A percentile compares a stretch with the other conserved stretches of the same genome.
phyloP scores from a whole-genome alignment of 2,329 filamentous ascomycete species.

The Macrophomina pseudophaseolina region DNA sequence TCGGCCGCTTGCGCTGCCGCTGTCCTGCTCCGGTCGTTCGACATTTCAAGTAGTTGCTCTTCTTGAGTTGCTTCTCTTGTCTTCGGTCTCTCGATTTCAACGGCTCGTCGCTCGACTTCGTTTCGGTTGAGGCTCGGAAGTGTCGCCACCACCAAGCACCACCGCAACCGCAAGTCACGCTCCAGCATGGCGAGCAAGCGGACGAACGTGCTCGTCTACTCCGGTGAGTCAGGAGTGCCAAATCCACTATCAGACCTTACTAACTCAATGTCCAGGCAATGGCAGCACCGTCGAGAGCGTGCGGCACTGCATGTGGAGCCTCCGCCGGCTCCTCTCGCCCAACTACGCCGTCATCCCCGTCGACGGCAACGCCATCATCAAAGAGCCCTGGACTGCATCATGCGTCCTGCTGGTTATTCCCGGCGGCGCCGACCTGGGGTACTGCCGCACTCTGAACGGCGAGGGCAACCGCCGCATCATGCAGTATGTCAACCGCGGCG shows the following conservation, averaged over 20 bases:
- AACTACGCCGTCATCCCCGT: constrained; percentile 93
- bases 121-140: constrained; percentile 37
- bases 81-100: neutral
- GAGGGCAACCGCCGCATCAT: constrained; percentile 82
- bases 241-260: neutral
- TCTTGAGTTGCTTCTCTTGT: constrained; percentile 4
- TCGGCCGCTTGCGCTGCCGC: constrained; percentile 50
- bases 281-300: constrained; percentile 89
- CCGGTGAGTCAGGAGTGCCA: constrained; percentile 62
- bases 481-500: constrained; percentile 84
- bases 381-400: constrained; percentile 87
- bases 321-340: constrained; percentile 83
- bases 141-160: constrained; percentile 32
- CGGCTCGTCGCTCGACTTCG: constrained; percentile 6
- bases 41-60: constrained; percentile 50
- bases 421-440: constrained; percentile 91
- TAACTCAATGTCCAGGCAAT: constrained; percentile 61
- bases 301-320: constrained; percentile 83
- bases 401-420: constrained; percentile 92
- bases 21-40: constrained; percentile 58
- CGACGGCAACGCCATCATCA: constrained; percentile 76
- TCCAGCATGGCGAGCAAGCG: constrained; percentile 66
- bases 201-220: constrained; percentile 93
- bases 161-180: constrained; percentile 32
- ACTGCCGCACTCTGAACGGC: constrained; percentile 86